Evolutionary conservation across 805 yeast species (phyloP), one percentile per base, ranked within the genome.

Genomic region (Blastobotrys attinorum): DNA sequence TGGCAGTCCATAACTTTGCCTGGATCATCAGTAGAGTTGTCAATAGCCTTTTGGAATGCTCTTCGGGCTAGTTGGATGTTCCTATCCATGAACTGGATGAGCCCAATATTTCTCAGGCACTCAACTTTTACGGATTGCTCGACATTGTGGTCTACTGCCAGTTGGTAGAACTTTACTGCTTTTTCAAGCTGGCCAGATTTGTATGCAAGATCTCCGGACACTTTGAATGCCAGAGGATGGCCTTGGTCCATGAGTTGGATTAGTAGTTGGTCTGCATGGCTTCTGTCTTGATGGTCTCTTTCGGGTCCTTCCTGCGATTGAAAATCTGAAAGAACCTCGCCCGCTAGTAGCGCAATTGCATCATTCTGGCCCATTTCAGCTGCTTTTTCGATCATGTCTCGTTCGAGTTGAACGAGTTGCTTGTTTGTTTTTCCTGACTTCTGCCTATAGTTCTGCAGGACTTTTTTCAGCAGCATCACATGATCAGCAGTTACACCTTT

Each of bases 331-430:
- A 55, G 35, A 13, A 52, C 51, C 11, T 43, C 34, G 51, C 80
- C 86, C 3, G 90, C 77, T 17, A 89, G 60, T 10, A 84, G 66
- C 0, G 90, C 69, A 18, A 88, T 75, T 0, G 96, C 96, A 60
- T 87, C 86, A 49, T 78, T 75, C 54, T 83, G 77, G 0, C 96
- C 96, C 55, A 77, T 55, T 54, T 84, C 94, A 0, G 95, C 95
- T 11, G 95, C 86, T 41, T 72, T 73, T 47, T 87, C 94, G n/a
- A 88, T 72, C 17, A 89, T 60, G 49, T 76, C 79, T 49, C 79
- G 76, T 57, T 88, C 96, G 29, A 86, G 64, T 11, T 66, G 74
- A 3, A 82, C 65, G 17, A 82, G 63, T 47, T 77, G 65, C 41
- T 58, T 71, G 52, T 82, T 79, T 2, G 75, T 67, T 0, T 81